Percentiles rank a stretch among this genome's conserved stretches.
These are phyloP conservation scores for Starmerella powellii DNA, from an alignment of 805 yeast genomes.

Conservation along the genomic window DNA sequence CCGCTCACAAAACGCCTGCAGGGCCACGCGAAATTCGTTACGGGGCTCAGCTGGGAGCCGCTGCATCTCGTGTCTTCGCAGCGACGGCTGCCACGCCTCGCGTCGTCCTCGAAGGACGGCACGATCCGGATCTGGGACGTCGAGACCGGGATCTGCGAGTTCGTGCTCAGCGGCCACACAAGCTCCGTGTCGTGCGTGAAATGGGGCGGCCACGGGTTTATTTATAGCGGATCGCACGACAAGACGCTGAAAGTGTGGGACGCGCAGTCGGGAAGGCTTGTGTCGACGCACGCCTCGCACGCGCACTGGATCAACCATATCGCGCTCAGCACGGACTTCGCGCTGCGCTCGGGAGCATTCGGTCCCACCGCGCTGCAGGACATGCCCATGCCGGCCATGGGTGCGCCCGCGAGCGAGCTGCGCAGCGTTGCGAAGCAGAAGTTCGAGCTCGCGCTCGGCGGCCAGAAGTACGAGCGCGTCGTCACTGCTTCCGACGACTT, in stretches of 20 bases:
- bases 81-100: constrained; percentile 47
- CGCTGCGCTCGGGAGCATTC: constrained; percentile 73
- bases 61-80: constrained; percentile 57
- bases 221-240: constrained; percentile 88
- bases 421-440: constrained; percentile 47
- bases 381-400: constrained; percentile 36
- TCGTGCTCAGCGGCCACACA: constrained; percentile 76
- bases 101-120: constrained; percentile 84
- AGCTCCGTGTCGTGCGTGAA: constrained; percentile 88
- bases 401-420: constrained; percentile 31
- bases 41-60: constrained; percentile 90
- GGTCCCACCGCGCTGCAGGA: constrained; percentile 33
- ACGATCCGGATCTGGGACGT: constrained; percentile 85
- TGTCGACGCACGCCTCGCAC: constrained; percentile 71
- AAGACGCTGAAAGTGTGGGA: constrained; percentile 91
- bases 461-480: constrained; percentile 54
- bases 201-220: constrained; percentile 83
- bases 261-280: constrained; percentile 59
- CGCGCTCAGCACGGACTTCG: constrained; percentile 82
- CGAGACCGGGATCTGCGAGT: constrained; percentile 47
- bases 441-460: constrained; percentile 52
- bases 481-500: constrained; percentile 96
- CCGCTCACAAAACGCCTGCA: constrained; percentile 57
- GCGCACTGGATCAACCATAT: constrained; percentile 98
- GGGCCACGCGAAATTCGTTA: constrained; percentile 86